A percentile compares a stretch with the other conserved stretches of the same genome.
Conservation (phyloP, 192 early-diverging fungal genomes). For the Coemansia sp. region DNA sequence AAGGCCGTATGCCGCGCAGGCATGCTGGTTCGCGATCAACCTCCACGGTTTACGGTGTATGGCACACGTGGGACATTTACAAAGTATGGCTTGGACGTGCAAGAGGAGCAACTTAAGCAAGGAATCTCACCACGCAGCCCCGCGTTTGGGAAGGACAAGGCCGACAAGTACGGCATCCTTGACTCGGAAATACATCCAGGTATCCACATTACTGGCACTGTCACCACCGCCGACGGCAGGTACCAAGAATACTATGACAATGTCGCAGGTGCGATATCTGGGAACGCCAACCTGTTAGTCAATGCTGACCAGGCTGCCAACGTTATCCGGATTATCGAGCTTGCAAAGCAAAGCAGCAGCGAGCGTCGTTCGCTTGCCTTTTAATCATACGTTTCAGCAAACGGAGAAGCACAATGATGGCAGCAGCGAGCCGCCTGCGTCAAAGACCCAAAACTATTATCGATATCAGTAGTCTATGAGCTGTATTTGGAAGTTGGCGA, state of each 20-base stretch:
- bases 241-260: slow-evolving; percentile 69
- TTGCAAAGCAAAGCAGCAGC: slow-evolving; percentile 63
- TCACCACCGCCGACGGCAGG: slow-evolving; percentile 58
- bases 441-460: not conserved
- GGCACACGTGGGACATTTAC: slow-evolving; percentile 69
- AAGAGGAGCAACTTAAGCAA: slow-evolving; percentile 70
- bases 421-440: too few relatives aligned
- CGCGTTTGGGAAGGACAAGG: slow-evolving; percentile 60
- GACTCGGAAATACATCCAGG: slow-evolving; percentile 54
- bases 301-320: slow-evolving; percentile 65
- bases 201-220: slow-evolving; percentile 50
- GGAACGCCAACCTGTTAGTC: slow-evolving; percentile 52
- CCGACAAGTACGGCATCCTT: slow-evolving; percentile 53
- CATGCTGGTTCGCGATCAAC: slow-evolving; percentile 67
- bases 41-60: slow-evolving; percentile 63
- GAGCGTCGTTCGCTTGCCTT: slow-evolving; percentile 55
- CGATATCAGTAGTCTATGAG: not conserved
- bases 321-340: slow-evolving; percentile 68
- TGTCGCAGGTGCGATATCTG: slow-evolving; percentile 60
- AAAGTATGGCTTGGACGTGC: slow-evolving; percentile 68
- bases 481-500: too few relatives aligned
- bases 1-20: slow-evolving; percentile 63
- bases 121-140: slow-evolving; percentile 57
- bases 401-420: too few relatives aligned
- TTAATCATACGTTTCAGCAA: slow-evolving; percentile 18